Base-by-base conservation (phyloP, 176 grass and related monocot genomes). In the Lolium perenne region DNA sequence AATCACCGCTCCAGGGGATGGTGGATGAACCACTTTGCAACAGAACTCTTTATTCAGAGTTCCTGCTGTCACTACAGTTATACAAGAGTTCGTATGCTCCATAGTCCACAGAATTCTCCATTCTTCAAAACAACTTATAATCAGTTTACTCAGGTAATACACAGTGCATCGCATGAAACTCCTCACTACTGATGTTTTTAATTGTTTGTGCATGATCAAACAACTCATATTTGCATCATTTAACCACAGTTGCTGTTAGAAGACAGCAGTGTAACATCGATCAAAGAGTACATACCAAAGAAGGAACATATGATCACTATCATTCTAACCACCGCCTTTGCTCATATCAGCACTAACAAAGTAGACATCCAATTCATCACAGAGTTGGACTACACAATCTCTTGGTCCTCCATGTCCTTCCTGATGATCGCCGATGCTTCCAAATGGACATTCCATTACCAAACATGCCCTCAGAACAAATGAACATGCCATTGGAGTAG, bases 381-480 rank as follows among this genome's bases (percentile, higher is more conserved):
- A 90, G 4, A 98, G 79, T 72, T 93, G 50, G 53, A 85, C 76
- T 73, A 92, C 80, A 82, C 74, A 85, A 92, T 77, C 76, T 20
- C 58, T 82, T 22, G 91, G 91, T 51, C 91, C 89, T 71, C 80
- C 87, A 72, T 81, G 40, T 71, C 65, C 80, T 90, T 84, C 84
- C 78, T 80, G 78, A 29, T 21, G 60, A 49, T 68, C 49, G 50
- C 68, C 47, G 18, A 51, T 76, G 66, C 84, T 71, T 89, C 82
- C 86, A 71, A 48, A 87, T 81, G 80, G 84, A 38, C 92, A 94
- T 71, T 98, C 95, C 55, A 92, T 92, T 55, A 85, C 56, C 86
- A 95, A 26, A 78, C 83, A 94, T 87, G 76, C 88, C 88, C 84
- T 87, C 57, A 98, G 71, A 38, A 88, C 89, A 80, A 98, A 98